phyloP scores from a whole-genome alignment of 768 basidiomycete species.

The Boletus barrowsii region DNA sequence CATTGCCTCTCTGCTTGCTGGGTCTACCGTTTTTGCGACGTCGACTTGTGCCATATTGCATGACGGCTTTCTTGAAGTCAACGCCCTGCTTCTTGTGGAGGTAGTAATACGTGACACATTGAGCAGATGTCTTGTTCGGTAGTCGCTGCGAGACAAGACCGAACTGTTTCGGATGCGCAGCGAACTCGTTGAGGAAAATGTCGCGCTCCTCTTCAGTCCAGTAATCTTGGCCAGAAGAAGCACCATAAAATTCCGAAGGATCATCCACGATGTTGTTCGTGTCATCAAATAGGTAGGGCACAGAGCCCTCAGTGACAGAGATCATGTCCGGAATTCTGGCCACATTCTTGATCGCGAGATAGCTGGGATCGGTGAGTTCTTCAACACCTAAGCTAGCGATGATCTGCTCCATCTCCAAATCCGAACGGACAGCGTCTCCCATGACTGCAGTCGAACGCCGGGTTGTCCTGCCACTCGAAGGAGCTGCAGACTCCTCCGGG shows the following conservation, averaged over 20 bases:
- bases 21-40: conserved; percentile 53
- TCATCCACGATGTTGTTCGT: conserved; percentile 78
- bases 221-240: conserved; percentile 68
- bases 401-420: conserved; percentile 96
- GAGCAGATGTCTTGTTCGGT: conserved; percentile 78
- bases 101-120: conserved; percentile 94
- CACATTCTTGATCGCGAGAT: conserved; percentile 81
- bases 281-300: conserved; percentile 75
- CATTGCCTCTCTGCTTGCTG: conserved; percentile 82
- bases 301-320: conserved; percentile 56
- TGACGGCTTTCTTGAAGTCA: conserved; percentile 77
- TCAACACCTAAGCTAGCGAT: conserved; percentile 92
- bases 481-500: conserved; percentile 37
- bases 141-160: conserved; percentile 83
- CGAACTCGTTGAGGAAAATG: conserved; percentile 77
- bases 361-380: conserved; percentile 88
- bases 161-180: conserved; percentile 89
- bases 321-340: conserved; percentile 92
- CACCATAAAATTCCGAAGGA: conserved; percentile 74
- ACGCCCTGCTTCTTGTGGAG: conserved; percentile 87
- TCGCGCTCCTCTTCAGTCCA: conserved; percentile 88
- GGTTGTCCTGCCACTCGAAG: conserved; percentile 58
- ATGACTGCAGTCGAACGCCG: conserved; percentile 67
- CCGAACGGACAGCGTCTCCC: conserved; percentile 89
- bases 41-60: conserved; percentile 63